phyloP scores from a whole-genome alignment of 1,284 basidiomycete species.

The Ustilago esculenta region DNA sequence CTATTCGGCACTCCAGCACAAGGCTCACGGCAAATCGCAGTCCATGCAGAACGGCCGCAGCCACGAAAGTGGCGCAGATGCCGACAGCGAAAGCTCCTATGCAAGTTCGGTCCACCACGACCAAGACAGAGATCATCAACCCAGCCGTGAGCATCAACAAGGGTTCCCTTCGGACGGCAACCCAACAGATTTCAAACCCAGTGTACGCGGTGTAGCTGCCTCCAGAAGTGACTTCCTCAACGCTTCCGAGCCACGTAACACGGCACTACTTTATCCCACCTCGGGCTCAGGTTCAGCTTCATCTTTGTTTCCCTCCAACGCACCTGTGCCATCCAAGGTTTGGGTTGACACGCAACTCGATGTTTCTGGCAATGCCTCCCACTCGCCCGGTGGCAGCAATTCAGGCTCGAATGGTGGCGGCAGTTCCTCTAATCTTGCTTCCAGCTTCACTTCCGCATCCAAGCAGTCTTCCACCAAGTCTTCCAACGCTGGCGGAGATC shows the following conservation, averaged over 20 bases:
- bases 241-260: conserved; percentile 36
- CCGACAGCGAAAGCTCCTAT: conserved; percentile 44
- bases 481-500: conserved; percentile 20
- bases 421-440: conserved; percentile 32
- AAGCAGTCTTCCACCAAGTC: conserved; percentile 43
- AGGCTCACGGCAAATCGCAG: conserved; percentile 8
- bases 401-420: conserved; percentile 29
- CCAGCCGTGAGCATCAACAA: neutral
- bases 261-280: conserved; percentile 16
- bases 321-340: conserved; percentile 17
- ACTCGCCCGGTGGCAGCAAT: conserved; percentile 41
- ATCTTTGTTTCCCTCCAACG: neutral
- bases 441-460: conserved; percentile 35
- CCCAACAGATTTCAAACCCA: neutral
- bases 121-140: conserved; percentile 2
- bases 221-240: conserved; percentile 37
- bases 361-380: conserved; percentile 27
- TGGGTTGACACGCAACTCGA: conserved; percentile 47
- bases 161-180: neutral
- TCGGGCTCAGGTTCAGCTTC: conserved; percentile 6
- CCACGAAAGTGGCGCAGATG: conserved; percentile 44
- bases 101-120: conserved; percentile 21
- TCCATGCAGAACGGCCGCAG: conserved; percentile 30
- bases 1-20: neutral
- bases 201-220: conserved; percentile 19